Percentiles rank a stretch among this genome's conserved stretches.
These are phyloP conservation scores for Yamadazyma ubonensis DNA, from an alignment of 805 yeast genomes.

Conservation along the genomic window DNA sequence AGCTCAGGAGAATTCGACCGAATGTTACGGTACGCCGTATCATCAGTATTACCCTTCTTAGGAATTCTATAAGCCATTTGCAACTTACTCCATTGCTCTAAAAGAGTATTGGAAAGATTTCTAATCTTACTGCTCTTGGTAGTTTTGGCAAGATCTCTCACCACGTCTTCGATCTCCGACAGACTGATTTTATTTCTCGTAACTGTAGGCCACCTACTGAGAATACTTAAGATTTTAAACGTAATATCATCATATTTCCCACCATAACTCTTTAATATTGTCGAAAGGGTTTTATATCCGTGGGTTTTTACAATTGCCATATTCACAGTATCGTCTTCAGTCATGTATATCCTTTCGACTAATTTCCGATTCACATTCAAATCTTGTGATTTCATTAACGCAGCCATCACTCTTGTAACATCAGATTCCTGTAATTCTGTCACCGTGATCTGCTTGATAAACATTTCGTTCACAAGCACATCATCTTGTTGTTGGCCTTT, in stretches of 20 bases:
- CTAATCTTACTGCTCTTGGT: conserved; percentile 27
- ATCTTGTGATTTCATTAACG: conserved; percentile 76
- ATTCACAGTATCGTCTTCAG: conserved; percentile 52
- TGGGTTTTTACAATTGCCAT: conserved; percentile 70
- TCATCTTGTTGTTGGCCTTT: conserved; percentile 53
- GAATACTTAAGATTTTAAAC: conserved; percentile 51
- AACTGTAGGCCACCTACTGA: conserved; percentile 53
- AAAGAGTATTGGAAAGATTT: conserved; percentile 42
- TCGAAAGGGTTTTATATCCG: conserved; percentile 78
- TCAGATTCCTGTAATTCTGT: conserved; percentile 52
- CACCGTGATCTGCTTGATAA: conserved; percentile 58
- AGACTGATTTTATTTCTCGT: conserved; percentile 76
- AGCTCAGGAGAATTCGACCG: conserved; percentile 20
- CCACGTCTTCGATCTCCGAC: conserved; percentile 67
- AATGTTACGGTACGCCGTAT: conserved; percentile 20
- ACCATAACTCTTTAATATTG: conserved; percentile 46
- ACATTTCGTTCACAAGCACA: conserved; percentile 59
- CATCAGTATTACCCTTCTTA: conserved; percentile 39
- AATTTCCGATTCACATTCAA: conserved; percentile 60
- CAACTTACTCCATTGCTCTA: conserved; percentile 68
- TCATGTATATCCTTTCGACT: conserved; percentile 60
- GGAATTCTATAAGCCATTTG: conserved; percentile 87
- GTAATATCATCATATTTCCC: conserved; percentile 37
- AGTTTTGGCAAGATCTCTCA: conserved; percentile 40
- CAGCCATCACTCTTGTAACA: conserved; percentile 77